Conservation (phyloP, 352 stramenopile species). For the Globisporangium cystogenes region DNA sequence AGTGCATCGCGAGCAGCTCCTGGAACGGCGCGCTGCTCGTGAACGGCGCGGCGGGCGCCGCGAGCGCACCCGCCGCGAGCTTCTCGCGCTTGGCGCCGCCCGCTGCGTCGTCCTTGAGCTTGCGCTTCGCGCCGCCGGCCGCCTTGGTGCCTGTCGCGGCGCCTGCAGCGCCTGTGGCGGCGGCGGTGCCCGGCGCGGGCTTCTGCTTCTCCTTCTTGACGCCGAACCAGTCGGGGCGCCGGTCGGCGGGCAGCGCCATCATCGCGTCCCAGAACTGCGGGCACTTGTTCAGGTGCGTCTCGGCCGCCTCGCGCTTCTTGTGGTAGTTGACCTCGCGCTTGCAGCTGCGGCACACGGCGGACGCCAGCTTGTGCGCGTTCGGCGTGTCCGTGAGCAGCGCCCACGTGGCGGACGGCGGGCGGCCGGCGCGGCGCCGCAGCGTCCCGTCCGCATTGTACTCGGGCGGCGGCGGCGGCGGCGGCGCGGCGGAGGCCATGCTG, state of each 20-base stretch:
- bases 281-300: constrained; percentile 6
- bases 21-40: not conserved
- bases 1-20: constrained; percentile 1
- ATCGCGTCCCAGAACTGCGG: constrained; percentile 4
- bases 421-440: constrained; percentile 1
- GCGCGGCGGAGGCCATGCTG: not conserved
- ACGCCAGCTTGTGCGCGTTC: constrained; percentile 4
- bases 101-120: not conserved
- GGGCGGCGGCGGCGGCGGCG: too few species aligned
- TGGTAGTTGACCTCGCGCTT: constrained; percentile 1
- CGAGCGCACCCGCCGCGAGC: not conserved
- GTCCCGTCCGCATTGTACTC: not conserved
- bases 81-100: not conserved
- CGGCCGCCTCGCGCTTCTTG: constrained; percentile 6
- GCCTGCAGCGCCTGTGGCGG: too few species aligned
- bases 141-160: too few species aligned
- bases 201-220: constrained; percentile 2
- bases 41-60: not conserved
- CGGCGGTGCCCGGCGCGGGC: not conserved
- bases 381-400: constrained; percentile 3
- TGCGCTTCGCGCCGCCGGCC: not conserved
- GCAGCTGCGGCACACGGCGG: constrained; percentile 3
- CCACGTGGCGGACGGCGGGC: constrained; percentile 3
- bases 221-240: constrained; percentile 3
- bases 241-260: constrained; percentile 1